These are phyloP conservation scores for Ettlia oleoabundans DNA, from an alignment of 139 green algal species.

Conservation along the genomic window DNA sequence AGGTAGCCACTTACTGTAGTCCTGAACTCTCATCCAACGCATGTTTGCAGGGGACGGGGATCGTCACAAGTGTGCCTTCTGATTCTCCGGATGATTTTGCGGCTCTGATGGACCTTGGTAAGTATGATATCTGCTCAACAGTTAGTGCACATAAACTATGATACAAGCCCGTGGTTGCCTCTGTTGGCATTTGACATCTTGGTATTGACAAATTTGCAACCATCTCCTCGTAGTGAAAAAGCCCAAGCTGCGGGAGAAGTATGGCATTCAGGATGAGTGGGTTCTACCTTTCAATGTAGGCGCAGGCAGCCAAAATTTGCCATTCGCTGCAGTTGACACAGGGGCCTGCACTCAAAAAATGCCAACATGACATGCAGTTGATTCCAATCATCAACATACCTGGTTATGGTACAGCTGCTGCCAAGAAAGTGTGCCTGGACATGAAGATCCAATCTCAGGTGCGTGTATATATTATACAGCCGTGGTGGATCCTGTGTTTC, in stretches of 20 bases:
- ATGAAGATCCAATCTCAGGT: slow-evolving; percentile 90
- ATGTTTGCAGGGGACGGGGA: slow-evolving; percentile 80
- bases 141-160: too few relatives aligned
- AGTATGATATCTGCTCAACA: too few relatives aligned
- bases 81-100: slow-evolving; percentile 97
- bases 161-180: too few relatives aligned
- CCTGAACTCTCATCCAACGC: background rate
- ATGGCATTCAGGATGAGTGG: slow-evolving; percentile 92
- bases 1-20: too few relatives aligned
- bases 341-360: too few relatives aligned
- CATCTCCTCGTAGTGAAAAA: slow-evolving; percentile 81
- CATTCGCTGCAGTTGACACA: too few relatives aligned
- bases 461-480: background rate
- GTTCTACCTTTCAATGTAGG: slow-evolving; percentile 48
- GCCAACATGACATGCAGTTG: slow-evolving; percentile 49
- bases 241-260: slow-evolving; percentile 94
- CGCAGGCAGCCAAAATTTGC: too few relatives aligned
- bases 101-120: slow-evolving; percentile 57
- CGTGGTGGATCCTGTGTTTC: too few relatives aligned
- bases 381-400: slow-evolving; percentile 98
- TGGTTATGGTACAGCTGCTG: slow-evolving; percentile 85
- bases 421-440: slow-evolving; percentile 86
- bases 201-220: background rate
- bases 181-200: slow-evolving; percentile 52
- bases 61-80: slow-evolving; percentile 96